Base-by-base conservation (phyloP, 352 stramenopile species). In the Phytophthora crassamura region DNA sequence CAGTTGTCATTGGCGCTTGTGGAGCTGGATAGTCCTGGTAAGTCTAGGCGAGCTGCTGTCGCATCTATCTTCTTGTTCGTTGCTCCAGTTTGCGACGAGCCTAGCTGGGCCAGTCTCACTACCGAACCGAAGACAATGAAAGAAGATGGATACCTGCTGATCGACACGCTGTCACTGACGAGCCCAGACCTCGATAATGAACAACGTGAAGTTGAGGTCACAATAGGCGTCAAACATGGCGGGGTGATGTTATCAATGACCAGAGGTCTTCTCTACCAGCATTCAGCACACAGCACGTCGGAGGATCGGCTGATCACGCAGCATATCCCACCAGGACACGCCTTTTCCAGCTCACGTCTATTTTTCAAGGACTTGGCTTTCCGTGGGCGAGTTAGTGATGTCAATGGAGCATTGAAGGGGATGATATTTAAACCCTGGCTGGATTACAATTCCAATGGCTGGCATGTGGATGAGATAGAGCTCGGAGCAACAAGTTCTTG, bases 161-260 rank as follows among this genome's bases (percentile, higher is more conserved):
- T 90, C 7, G 52, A 74, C 35, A 52, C 45, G 0, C 18, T 89
- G 5, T 74, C 55, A 1, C 34, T 88, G 6, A 51, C 46, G 3
- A 73, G 74, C 38, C 67, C 64, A 3, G 78, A 90, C 33, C 20
- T 70, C 11, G 39, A 77, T 1, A 62, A 62, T 5, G 69, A 67
- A 14, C 47, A 81, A 15, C 69, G 69, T 7, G 67, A 83, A 22
- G 45, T 90, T 15, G 58, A 62, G 6, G 40, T 89, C 16, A 35
- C 41, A 8, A 72, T 89, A 32, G 30, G 33, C 2, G 80, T 73
- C 10, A 57, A 40, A n/a, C 65, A 84, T 42, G 78, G 77, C n/a
- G 80, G 76, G 4, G 50, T 91, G n/a, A 84, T 88, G 75, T 43
- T 91, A 4, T 74, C 75, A 8, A 80, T 67, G 28, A 81, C 59